Evolutionary conservation across 768 basidiomycete species (phyloP), one percentile per base, ranked within the genome.

Genomic region (Kockovaella imperatae): DNA sequence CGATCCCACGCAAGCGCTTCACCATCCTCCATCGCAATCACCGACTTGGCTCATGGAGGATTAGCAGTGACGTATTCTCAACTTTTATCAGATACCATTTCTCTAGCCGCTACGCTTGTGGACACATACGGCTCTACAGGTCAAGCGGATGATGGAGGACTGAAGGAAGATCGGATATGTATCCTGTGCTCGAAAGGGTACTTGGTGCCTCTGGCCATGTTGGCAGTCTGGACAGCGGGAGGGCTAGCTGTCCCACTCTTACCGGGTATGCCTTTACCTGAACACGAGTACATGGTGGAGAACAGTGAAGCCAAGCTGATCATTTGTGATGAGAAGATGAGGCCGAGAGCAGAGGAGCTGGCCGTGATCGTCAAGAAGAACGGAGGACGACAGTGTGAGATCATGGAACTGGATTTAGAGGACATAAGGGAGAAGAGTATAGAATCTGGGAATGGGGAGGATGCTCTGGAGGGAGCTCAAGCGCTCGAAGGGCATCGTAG

Each of bases 181-280:
- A 42, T 53, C 8, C 32, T 59, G 18, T 55, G 50, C 24, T 47
- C 52, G 26, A 59, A 59, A 35, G 54, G 57, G 3, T 59, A 59
- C 26, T 39, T 50, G 20, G 50, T 53, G 3, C 49, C 53, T 20
- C 18, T 59, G 10, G 49, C 50, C 8, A 31, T 59, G 34, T 34
- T 59, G 21, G 49, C 49, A 3, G 41, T 45, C 3, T 58, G 52
- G 60, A 53, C 59, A 4, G 52, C 53, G 4, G 64, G 62, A 11
- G 64, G 64, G 5, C 38, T 68, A 25, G 56, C 54, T 26, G 55
- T 68, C 3, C 67, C 67, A 0, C 44, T 66, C 4, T 49, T 68
- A 14, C 59, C 62, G 21, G 49, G 52, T 21, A 48, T 61, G 39
- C 67, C 67, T 14, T 39, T 63, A 13, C 53, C 62, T 13, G 67